Evolutionary conservation across 345 rosid species (phyloP), one percentile per base, ranked within the genome.

Genomic region (Sonneratia caseolaris): DNA sequence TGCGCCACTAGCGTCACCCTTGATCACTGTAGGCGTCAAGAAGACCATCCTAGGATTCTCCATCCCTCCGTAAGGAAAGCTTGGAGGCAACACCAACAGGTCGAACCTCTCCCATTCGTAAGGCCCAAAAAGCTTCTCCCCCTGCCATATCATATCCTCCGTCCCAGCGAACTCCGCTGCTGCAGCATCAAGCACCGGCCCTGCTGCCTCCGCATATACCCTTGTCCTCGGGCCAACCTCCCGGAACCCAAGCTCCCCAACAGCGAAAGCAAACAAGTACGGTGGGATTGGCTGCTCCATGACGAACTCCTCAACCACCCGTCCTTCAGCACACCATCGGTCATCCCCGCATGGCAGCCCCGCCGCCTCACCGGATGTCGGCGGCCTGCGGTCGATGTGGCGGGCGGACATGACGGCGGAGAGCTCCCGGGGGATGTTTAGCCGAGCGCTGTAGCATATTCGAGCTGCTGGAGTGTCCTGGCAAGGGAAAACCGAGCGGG

Each of bases 281-380:
- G 98, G 95, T n/a, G 97, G 98, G 15, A 94, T 83, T 2, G 96
- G 93, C 81, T 88, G 95, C 65, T 88, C 88, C 98, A 94, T 94
- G 16, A 77, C 84, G 59, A 91, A 94, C 75, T 85, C 97, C 86
- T 94, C 96, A 57, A 94, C 96, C 1, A 87, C 80, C 66, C 97
- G 81, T 3, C 83, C 96, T 75, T 89, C 95, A 0, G 79, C 87
- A 22, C 80, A 80, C 98, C 98, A 93, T 27, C 82, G 45, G 3
- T 86, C 81, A 7, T 72, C 78, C 1, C 68, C 69, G 70, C 64
- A 68, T 9, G 70, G 72, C 66, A 81, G 71, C 18, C 66, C 72
- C 78, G 74, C 72, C 2, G 74, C 79, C 73, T 94, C 98, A 3
- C 81, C 85, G 2, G 79, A 62, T 11, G 75, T 45, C 4, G 98